Percentiles rank a stretch among this genome's conserved stretches.
phyloP scores from a whole-genome alignment of 2,329 filamentous ascomycete species.

The Phaeosphaeria sp. region DNA sequence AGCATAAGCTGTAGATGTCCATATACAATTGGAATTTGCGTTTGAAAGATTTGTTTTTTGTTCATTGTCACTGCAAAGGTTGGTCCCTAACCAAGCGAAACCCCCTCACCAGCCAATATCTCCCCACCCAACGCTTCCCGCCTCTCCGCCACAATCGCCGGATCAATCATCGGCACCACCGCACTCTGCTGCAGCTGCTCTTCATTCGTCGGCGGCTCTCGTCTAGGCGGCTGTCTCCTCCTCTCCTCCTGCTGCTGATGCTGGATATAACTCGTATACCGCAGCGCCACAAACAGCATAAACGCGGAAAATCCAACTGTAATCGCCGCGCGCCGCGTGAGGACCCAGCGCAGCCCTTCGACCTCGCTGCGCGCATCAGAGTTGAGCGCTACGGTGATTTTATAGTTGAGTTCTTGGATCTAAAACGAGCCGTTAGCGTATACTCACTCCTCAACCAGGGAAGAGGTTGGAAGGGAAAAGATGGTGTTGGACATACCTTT shows the following conservation, averaged over 20 bases:
- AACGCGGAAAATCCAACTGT: constrained; percentile 59
- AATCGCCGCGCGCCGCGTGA: constrained; percentile 69
- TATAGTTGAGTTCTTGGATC: constrained; percentile 95
- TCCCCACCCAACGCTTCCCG: constrained; percentile 38
- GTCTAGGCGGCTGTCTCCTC: constrained; percentile 39
- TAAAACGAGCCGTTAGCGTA: constrained; percentile 44
- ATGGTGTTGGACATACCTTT: constrained; percentile 57
- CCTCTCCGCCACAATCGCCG: constrained; percentile 5
- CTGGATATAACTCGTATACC: constrained; percentile 48
- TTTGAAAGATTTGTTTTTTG: too few relatives aligned
- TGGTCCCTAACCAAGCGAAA: constrained; percentile 40
- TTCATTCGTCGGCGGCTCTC: constrained; percentile 17
- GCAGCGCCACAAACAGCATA: constrained; percentile 52
- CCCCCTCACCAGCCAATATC: constrained; percentile 40
- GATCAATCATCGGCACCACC: constrained; percentile 3
- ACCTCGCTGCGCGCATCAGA: constrained; percentile 92
- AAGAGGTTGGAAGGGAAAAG: too few relatives aligned
- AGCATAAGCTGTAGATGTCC: constrained; percentile 82
- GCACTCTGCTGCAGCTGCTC: constrained; percentile 1
- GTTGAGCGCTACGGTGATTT: constrained; percentile 88
- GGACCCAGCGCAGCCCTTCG: constrained; percentile 87
- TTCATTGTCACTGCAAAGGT: too few relatives aligned
- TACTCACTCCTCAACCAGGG: too few relatives aligned
- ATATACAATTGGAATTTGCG: too few relatives aligned
- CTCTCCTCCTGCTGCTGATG: constrained; percentile 49